phyloP scores from a whole-genome alignment of 2,329 filamentous ascomycete species.

The Coniochaeta hoffmannii region DNA sequence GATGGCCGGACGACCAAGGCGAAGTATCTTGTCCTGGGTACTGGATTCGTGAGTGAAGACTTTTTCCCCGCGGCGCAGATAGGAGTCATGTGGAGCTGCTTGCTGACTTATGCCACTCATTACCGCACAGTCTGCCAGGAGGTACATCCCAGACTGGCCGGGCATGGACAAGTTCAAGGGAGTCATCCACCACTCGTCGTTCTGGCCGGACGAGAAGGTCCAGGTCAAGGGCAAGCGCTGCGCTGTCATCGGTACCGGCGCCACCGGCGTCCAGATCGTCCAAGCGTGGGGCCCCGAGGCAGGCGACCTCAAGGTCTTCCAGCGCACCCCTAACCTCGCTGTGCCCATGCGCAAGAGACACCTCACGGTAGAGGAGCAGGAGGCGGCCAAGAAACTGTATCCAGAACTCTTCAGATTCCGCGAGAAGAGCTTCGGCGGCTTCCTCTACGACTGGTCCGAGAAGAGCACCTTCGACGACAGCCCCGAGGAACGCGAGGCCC shows the following conservation, averaged over 20 bases:
- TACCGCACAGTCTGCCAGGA: not conserved
- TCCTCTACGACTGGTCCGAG: slow-evolving; percentile 20
- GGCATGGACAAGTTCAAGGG: slow-evolving; percentile 20
- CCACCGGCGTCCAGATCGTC: slow-evolving; percentile 4
- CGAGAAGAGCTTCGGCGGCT: slow-evolving; percentile 16
- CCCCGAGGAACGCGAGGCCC: slow-evolving; percentile 20
- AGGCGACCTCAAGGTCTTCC: slow-evolving; percentile 18
- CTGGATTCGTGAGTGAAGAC: not conserved
- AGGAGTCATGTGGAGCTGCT: too few relatives aligned
- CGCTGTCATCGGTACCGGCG: slow-evolving; percentile 6
- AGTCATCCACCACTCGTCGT: not conserved
- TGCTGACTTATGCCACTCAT: too few relatives aligned
- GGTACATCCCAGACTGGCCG: not conserved
- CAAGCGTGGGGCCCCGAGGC: slow-evolving; percentile 22
- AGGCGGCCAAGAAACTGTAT: slow-evolving; percentile 18
- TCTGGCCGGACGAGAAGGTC: slow-evolving; percentile 3
- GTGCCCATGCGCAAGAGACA: slow-evolving; percentile 17
- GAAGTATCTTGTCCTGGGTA: not conserved
- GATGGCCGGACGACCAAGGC: not conserved
- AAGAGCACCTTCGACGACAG: slow-evolving; percentile 23
- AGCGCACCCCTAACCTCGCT: slow-evolving; percentile 19
- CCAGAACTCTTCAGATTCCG: slow-evolving; percentile 20
- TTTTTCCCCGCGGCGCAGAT: too few relatives aligned
- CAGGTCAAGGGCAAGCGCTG: slow-evolving; percentile 3
- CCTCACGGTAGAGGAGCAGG: slow-evolving; percentile 22